phyloP scores from a whole-genome alignment of 1,284 basidiomycete species.

The Ustilago bromivora region DNA sequence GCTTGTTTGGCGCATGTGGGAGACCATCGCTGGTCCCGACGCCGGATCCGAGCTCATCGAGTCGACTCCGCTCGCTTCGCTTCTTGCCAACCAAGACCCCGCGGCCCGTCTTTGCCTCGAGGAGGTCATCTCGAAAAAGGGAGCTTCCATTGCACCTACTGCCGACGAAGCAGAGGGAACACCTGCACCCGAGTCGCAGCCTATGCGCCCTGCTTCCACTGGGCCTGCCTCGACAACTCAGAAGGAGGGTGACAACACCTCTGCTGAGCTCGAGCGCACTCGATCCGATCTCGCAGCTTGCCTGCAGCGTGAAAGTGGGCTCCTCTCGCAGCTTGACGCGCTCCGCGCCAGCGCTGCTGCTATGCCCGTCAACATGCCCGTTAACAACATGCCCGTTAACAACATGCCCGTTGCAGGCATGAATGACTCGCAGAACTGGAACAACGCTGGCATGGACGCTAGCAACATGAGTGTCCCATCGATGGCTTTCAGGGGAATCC shows the following conservation, averaged over 20 bases:
- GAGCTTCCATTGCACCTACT: constrained; percentile 59
- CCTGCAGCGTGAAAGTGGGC: constrained; percentile 29
- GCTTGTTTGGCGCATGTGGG: constrained; percentile 64
- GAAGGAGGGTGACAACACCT: constrained; percentile 4
- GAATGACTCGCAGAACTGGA: constrained; percentile 13
- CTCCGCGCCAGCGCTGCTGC: constrained; percentile 29
- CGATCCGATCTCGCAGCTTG: constrained; percentile 39
- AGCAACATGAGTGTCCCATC: constrained; percentile 12
- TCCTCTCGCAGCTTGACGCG: constrained; percentile 30
- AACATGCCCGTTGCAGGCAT: constrained; percentile 11
- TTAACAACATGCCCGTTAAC: constrained; percentile 16
- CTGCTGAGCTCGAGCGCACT: constrained; percentile 44
- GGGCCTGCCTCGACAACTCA: constrained; percentile 2
- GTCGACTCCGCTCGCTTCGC: constrained; percentile 32
- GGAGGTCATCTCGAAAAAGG: constrained; percentile 54
- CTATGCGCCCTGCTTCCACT: constrained; percentile 3
- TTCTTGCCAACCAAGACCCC: constrained; percentile 50
- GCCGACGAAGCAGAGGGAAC: constrained; percentile 46
- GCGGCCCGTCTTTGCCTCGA: constrained; percentile 53
- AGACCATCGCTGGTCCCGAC: constrained; percentile 54
- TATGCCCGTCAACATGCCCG: constrained; percentile 1
- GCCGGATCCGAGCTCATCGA: constrained; percentile 34
- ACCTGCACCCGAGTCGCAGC: constrained; percentile 25
- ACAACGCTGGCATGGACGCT: constrained; percentile 8
- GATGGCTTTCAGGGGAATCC: constrained; percentile 32